Evolutionary conservation across 148 eudicot species (phyloP).

Genomic region (Fagopyrum homotropicum): DNA sequence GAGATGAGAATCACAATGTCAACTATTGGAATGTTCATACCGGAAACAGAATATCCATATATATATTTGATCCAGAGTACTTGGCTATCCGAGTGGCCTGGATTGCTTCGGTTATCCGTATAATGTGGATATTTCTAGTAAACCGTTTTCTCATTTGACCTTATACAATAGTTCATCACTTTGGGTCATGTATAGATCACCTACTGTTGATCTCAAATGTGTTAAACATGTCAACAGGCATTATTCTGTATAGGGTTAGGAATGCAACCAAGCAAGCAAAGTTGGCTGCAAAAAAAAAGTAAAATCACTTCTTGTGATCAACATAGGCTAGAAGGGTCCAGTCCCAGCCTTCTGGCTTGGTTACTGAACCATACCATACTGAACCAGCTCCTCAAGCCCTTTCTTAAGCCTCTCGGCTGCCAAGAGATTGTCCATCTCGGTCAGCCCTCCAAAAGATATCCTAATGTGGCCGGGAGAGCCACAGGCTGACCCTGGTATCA

Average conservation of each 20-base stretch:
- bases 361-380: conserved; percentile 53
- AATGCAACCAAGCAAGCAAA: neutral
- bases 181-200: neutral
- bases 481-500: conserved; percentile 78
- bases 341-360: no score
- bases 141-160: no score
- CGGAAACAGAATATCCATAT: no score
- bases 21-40: no score
- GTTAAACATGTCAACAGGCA: neutral
- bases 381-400: conserved; percentile 76
- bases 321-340: neutral
- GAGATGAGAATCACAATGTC: no score
- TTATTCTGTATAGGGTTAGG: neutral
- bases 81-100: no score
- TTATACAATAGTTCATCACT: no score
- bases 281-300: neutral
- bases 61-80: no score
- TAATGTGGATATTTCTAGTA: no score
- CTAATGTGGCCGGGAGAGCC: conserved; percentile 80
- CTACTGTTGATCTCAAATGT: neutral
- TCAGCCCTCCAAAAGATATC: conserved; percentile 77
- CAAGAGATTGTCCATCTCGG: conserved; percentile 44
- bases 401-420: conserved; percentile 73
- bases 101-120: no score
- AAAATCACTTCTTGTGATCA: neutral